These are phyloP conservation scores for Mortierella sp. DNA, from an alignment of 371 early-diverging fungal species.

Conservation along the genomic window DNA sequence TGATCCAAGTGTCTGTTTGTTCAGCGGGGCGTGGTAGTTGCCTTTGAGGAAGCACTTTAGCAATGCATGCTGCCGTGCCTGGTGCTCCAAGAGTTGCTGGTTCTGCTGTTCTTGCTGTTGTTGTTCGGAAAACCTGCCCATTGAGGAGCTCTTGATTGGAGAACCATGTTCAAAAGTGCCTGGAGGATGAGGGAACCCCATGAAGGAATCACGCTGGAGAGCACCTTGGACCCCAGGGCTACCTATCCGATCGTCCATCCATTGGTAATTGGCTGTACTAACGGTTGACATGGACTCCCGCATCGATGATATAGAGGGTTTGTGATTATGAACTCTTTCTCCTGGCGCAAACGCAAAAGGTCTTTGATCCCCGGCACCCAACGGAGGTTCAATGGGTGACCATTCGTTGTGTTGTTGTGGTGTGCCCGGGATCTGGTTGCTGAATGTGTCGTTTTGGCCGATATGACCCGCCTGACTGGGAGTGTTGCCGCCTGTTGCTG, in stretches of 20 bases:
- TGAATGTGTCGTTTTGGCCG: slow-evolving; percentile 7
- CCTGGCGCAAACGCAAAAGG: neutral
- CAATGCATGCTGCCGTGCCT: slow-evolving; percentile 35
- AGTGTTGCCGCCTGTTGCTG: slow-evolving; percentile 2
- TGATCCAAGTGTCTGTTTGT: slow-evolving; percentile 29
- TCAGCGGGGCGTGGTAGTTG: slow-evolving; percentile 41
- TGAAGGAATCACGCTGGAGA: slow-evolving; percentile 21
- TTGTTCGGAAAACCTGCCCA: neutral
- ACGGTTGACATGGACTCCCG: slow-evolving; percentile 37
- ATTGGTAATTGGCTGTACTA: slow-evolving; percentile 36
- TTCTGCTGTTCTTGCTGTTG: slow-evolving; percentile 15
- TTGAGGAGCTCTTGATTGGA: neutral
- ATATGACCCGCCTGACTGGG: slow-evolving; percentile 17
- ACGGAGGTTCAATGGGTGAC: neutral
- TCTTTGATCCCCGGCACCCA: neutral
- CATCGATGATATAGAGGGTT: slow-evolving; percentile 3
- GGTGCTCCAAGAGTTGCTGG: slow-evolving; percentile 32
- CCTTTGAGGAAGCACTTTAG: slow-evolving; percentile 44
- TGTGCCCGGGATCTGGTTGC: slow-evolving; percentile 23
- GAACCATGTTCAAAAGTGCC: slow-evolving; percentile 3
- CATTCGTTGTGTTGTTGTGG: neutral
- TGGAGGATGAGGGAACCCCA: slow-evolving; percentile 25
- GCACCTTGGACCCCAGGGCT: slow-evolving; percentile 13
- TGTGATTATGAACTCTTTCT: neutral
- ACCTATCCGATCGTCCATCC: slow-evolving; percentile 35